A percentile compares a stretch with the other conserved stretches of the same genome.
Conservation (phyloP, 2,329 filamentous ascomycete genomes). For the Fusarium citri region DNA sequence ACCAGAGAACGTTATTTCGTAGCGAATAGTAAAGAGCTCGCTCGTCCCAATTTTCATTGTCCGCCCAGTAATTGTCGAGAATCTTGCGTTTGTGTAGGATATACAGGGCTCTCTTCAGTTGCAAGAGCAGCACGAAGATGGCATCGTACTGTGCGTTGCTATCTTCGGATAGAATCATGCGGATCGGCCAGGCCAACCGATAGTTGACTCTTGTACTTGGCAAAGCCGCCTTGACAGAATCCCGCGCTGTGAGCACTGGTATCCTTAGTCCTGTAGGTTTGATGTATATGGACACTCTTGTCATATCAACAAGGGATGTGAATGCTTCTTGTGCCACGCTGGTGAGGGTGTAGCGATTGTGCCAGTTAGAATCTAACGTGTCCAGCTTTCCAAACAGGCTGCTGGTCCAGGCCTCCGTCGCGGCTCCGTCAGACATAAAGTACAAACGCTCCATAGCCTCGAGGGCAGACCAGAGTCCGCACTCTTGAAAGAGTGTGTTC, state of each 20-base stretch:
- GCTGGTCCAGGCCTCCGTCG: constrained; percentile 73
- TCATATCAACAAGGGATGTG: constrained; percentile 66
- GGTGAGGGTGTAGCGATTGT: constrained; percentile 83
- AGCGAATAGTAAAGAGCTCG: constrained; percentile 67
- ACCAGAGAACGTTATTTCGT: constrained; percentile 80
- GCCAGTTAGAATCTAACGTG: constrained; percentile 70
- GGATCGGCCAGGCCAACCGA: constrained; percentile 72
- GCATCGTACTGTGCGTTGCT: constrained; percentile 75
- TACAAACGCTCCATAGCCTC: constrained; percentile 78
- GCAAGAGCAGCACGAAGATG: constrained; percentile 80
- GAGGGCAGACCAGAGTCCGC: constrained; percentile 73
- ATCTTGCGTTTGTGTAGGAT: constrained; percentile 69
- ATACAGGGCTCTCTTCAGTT: constrained; percentile 77
- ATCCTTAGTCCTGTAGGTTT: constrained; percentile 54
- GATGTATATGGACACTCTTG: constrained; percentile 71
- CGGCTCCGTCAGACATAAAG: constrained; percentile 78
- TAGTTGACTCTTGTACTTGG: constrained; percentile 75
- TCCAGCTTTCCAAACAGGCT: constrained; percentile 83
- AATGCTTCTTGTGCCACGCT: constrained; percentile 82
- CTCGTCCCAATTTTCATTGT: constrained; percentile 55
- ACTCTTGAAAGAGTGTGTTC: constrained; percentile 74
- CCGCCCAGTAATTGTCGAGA: constrained; percentile 54
- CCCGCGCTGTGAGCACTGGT: constrained; percentile 60
- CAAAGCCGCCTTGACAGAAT: constrained; percentile 68
- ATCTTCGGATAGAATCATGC: constrained; percentile 77